phyloP scores from a whole-genome alignment of 2,329 filamentous ascomycete species.

The Alternaria viburni region DNA sequence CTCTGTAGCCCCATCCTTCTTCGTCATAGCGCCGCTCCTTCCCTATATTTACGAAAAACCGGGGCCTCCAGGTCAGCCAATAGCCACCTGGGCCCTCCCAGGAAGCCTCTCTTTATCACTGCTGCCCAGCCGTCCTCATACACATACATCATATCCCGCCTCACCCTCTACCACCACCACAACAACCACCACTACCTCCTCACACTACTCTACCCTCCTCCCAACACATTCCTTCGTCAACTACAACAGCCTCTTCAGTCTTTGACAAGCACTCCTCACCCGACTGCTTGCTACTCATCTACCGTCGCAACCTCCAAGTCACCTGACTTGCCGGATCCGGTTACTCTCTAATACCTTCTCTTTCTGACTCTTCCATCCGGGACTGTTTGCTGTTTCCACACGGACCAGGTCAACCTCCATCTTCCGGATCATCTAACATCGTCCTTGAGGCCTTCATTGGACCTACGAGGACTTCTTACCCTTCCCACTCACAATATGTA shows the following conservation, averaged over 20 bases:
- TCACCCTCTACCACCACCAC: slow-evolving; percentile 30
- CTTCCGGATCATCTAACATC: slow-evolving; percentile 28
- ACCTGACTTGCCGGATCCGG: slow-evolving; percentile 29
- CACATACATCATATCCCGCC: slow-evolving; percentile 48
- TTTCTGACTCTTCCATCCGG: slow-evolving; percentile 9
- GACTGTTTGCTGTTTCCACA: slow-evolving; percentile 10
- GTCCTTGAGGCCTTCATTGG: slow-evolving; percentile 52
- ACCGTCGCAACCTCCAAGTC: slow-evolving; percentile 19
- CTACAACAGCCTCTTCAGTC: slow-evolving; percentile 18
- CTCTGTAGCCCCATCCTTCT: slow-evolving; percentile 43
- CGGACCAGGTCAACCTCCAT: slow-evolving; percentile 12
- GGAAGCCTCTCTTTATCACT: slow-evolving; percentile 39
- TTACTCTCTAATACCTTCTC: slow-evolving; percentile 24
- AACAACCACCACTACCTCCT: slow-evolving; percentile 5
- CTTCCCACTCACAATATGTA: slow-evolving; percentile 50
- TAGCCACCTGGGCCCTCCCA: slow-evolving; percentile 25
- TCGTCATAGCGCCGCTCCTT: slow-evolving; percentile 48
- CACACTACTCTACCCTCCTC: slow-evolving; percentile 22
- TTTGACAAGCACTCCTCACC: slow-evolving; percentile 15
- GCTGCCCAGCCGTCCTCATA: slow-evolving; percentile 45
- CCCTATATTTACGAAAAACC: slow-evolving; percentile 48
- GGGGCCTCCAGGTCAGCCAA: slow-evolving; percentile 37
- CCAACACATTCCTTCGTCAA: slow-evolving; percentile 32
- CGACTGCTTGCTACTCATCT: slow-evolving; percentile 6
- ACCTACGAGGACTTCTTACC: slow-evolving; percentile 45